phyloP scores from a whole-genome alignment of 1,139 yeast species.

The Kodamaea sp. region DNA sequence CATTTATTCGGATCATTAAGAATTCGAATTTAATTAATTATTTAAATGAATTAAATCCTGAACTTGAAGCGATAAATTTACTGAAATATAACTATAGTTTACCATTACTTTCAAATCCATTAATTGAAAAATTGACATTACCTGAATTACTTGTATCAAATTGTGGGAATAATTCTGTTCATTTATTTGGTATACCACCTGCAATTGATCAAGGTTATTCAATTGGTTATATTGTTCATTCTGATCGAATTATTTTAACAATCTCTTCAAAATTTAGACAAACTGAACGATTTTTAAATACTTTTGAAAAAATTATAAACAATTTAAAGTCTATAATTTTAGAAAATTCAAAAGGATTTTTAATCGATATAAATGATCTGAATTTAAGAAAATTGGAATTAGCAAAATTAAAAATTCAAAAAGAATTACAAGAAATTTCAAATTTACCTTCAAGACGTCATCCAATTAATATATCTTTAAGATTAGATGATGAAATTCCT shows the following conservation, averaged over 20 bases:
- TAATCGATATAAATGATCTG: slow-evolving; percentile 33
- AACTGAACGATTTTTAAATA: slow-evolving; percentile 62
- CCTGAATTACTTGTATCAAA: slow-evolving; percentile 49
- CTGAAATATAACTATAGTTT: slow-evolving; percentile 19
- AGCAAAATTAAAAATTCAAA: slow-evolving; percentile 33
- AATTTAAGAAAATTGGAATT: slow-evolving; percentile 33
- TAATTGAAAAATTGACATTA: slow-evolving; percentile 36
- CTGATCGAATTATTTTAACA: slow-evolving; percentile 56
- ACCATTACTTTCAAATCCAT: slow-evolving; percentile 60
- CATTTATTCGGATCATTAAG: slow-evolving; percentile 48
- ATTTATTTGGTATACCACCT: slow-evolving; percentile 72
- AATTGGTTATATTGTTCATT: slow-evolving; percentile 69
- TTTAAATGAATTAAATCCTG: slow-evolving; percentile 42
- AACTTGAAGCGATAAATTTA: slow-evolving; percentile 23
- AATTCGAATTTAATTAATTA: slow-evolving; percentile 30
- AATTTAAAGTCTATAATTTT: slow-evolving; percentile 50
- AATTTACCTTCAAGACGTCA: slow-evolving; percentile 32
- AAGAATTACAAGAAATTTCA: slow-evolving; percentile 31
- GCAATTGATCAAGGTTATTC: slow-evolving; percentile 75
- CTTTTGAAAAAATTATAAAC: slow-evolving; percentile 56
- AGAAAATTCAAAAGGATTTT: slow-evolving; percentile 30
- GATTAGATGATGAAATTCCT: slow-evolving; percentile 4
- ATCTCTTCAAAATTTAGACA: slow-evolving; percentile 72
- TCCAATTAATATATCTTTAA: slow-evolving; percentile 32
- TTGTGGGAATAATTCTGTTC: slow-evolving; percentile 77